Percentiles rank a stretch among this genome's conserved stretches.
phyloP scores from a whole-genome alignment of 2,329 filamentous ascomycete genomes.

The Conoideocrella luteorostrata region DNA sequence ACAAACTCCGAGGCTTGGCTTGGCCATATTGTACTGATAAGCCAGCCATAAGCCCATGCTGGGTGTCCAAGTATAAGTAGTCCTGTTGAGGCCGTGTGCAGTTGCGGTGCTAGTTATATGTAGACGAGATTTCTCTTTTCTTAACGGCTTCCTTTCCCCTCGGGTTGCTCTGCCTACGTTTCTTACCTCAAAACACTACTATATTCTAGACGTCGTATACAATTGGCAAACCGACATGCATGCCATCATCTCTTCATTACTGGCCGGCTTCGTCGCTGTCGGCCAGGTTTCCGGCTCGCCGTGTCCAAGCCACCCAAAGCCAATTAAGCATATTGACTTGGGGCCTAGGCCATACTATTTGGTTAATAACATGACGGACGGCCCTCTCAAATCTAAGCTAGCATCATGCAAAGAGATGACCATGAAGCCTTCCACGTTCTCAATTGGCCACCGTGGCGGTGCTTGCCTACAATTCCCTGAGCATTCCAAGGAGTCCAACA shows the following conservation, averaged over 20 bases:
- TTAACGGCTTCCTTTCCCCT: no score
- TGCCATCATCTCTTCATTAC: slow-evolving; percentile 20
- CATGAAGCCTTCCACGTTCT: slow-evolving; percentile 46
- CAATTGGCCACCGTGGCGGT: slow-evolving; percentile 57
- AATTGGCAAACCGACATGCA: slow-evolving; percentile 25
- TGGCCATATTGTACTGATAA: no score
- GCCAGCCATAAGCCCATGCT: no score
- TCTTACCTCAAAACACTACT: no score
- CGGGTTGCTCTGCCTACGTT: no score
- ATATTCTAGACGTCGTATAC: no score
- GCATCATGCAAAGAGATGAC: slow-evolving; percentile 49
- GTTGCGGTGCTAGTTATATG: no score
- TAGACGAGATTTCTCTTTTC: no score
- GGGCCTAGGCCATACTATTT: slow-evolving; percentile 61
- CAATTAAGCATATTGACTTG: slow-evolving; percentile 46
- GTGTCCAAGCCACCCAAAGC: slow-evolving; percentile 18
- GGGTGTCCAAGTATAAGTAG: no score
- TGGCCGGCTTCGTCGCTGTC: slow-evolving; percentile 24
- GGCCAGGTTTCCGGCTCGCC: slow-evolving; percentile 22
- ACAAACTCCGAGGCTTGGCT: no score
- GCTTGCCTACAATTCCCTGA: slow-evolving; percentile 59
- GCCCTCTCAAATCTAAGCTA: slow-evolving; percentile 53
- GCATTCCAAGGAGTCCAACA: slow-evolving; percentile 52
- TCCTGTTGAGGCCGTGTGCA: no score
- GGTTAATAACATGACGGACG: slow-evolving; percentile 54